Evolutionary conservation across 83 land plant genomes (phyloP), one percentile per base, ranked within the genome.

Genomic region (Diphasiastrum complanatum): DNA sequence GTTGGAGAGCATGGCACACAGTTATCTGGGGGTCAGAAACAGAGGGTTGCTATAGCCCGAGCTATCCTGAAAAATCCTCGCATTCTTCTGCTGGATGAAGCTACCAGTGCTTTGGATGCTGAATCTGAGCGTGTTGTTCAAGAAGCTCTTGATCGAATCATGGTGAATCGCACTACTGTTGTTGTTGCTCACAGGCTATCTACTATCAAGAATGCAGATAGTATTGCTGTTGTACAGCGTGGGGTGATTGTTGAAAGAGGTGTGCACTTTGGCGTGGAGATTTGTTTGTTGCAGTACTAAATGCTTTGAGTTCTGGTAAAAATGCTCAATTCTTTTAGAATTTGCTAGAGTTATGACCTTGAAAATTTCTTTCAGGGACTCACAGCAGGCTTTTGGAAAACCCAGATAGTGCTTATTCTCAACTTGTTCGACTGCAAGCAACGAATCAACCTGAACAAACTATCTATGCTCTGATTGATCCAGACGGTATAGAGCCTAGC

Each of bases 71-170:
- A 70, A 46, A 51, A 75, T 51, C 78, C 78, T 19, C 35, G 19
- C 11, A 75, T 75, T 33, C 54, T 75, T 16, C 41, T 75, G 19
- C 66, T 75, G 53, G 78, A 75, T 70, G 78, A 75, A 69, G 78
- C 78, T 38, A 75, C 78, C 40, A 75, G 78, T 65, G 78, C 78
- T 1, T 72, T 75, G 68, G 79, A 76, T 56, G 65, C 72, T 29
- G 75, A 76, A 48, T 76, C 79, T 20, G 79, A 76, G 67, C 62
- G 59, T 35, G 14, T 76, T 19, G 79, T 76, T 10, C 79, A 76
- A 60, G 76, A 76, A 3, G 79, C 79, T 18, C 70, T 76, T 0
- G 63, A 50, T 24, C 65, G 68, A 41, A 30, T 71, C 38, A 70
- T 71, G 79, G 47, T 51, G 27, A 61, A 61, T 11, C 46, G 79